Conservation (phyloP, 106 monocot genomes). For the Vanilla planifolia region DNA sequence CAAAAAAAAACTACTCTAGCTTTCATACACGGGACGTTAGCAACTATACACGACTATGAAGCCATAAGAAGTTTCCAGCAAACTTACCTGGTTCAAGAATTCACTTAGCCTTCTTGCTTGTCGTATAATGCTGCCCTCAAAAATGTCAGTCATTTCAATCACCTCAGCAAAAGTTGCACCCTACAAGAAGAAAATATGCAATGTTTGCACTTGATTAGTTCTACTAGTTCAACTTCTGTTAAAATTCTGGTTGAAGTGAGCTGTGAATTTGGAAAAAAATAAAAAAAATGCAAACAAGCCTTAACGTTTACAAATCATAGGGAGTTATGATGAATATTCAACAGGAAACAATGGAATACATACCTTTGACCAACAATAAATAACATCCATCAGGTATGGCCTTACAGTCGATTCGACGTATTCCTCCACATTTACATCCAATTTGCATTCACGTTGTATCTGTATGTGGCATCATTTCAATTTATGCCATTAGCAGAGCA, state of each 20-base stretch:
- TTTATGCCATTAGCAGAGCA: neutral
- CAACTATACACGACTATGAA: too few species aligned
- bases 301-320: too few species aligned
- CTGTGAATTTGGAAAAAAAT: neutral
- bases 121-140: conserved; percentile 96
- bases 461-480: conserved; percentile 16
- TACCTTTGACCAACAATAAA: conserved; percentile 99
- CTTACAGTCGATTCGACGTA: conserved; percentile 92
- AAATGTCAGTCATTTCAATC: conserved; percentile 97
- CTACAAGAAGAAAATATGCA: conserved; percentile 20
- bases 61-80: neutral
- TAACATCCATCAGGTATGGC: conserved; percentile 97
- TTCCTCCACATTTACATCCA: conserved; percentile 94
- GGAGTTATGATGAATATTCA: too few species aligned
- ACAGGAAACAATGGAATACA: conserved; percentile 17
- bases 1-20: neutral
- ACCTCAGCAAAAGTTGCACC: conserved; percentile 92
- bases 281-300: neutral
- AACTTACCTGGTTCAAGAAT: conserved; percentile 87
- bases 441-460: conserved; percentile 96
- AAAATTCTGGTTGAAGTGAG: too few species aligned
- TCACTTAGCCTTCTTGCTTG: conserved; percentile 87
- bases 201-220: too few species aligned
- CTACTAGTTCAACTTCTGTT: too few species aligned
- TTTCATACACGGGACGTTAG: too few species aligned